A percentile compares a stretch with the other conserved stretches of the same genome.
These are phyloP conservation scores for Breviolum minutum DNA, from an alignment of 73 alveolate species.

Conservation along the genomic window DNA sequence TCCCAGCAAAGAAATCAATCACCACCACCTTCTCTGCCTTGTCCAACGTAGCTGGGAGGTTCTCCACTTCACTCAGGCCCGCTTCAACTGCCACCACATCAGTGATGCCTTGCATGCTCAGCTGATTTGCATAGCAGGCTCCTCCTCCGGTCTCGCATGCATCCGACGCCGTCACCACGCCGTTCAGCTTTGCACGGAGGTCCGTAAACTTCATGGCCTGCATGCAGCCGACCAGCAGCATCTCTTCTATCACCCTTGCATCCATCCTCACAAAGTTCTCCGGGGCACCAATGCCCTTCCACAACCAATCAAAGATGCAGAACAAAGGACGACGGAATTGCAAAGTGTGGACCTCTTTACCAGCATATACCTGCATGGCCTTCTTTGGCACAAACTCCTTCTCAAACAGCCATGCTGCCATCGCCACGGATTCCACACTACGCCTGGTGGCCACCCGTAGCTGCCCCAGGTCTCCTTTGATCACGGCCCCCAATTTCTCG, in stretches of 20 bases:
- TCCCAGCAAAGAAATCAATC: background rate
- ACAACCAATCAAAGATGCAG: background rate
- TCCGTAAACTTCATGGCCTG: background rate
- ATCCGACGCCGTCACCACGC: background rate
- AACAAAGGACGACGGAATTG: background rate
- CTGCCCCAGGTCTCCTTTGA: background rate
- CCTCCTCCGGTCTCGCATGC: background rate
- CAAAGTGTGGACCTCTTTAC: background rate
- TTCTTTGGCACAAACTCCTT: background rate
- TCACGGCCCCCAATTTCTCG: too few relatives aligned
- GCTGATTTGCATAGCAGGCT: background rate
- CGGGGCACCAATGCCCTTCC: background rate
- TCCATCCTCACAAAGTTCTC: background rate
- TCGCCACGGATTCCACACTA: background rate
- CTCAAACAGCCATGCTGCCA: background rate
- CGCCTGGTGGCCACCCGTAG: background rate
- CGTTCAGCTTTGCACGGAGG: background rate
- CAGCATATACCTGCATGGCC: background rate
- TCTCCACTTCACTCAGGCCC: background rate
- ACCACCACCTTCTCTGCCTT: background rate
- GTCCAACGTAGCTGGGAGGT: background rate
- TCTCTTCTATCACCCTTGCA: background rate
- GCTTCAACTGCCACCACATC: background rate
- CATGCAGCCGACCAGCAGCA: background rate
- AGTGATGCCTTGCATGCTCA: background rate